Evolutionary conservation across 192 early-diverging fungal species (phyloP).

Genomic region (Obelidium mucronatum): DNA sequence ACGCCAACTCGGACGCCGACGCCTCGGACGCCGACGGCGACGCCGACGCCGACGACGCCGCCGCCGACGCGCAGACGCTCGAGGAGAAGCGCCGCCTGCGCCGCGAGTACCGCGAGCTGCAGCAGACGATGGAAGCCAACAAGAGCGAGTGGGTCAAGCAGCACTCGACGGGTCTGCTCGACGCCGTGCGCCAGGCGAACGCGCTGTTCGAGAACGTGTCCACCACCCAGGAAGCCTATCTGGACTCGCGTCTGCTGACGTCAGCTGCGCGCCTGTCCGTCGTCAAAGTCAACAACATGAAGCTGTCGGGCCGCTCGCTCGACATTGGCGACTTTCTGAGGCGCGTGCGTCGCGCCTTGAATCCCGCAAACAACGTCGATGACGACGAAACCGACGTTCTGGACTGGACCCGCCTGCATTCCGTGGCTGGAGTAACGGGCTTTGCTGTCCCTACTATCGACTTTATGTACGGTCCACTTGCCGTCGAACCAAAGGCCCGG

Average conservation of each 20-base stretch:
- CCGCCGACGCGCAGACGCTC: neutral
- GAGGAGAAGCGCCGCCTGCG: constrained; percentile 13
- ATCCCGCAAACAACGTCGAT: constrained; percentile 44
- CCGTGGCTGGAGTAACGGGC: constrained; percentile 58
- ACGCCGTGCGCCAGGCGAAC: constrained; percentile 16
- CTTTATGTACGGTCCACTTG: constrained; percentile 84
- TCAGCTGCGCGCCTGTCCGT: constrained; percentile 75
- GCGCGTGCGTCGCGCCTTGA: constrained; percentile 61
- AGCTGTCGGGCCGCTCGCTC: constrained; percentile 76
- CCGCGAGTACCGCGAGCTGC: constrained; percentile 24
- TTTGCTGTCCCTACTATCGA: constrained; percentile 71
- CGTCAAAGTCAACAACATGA: constrained; percentile 79
- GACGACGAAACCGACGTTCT: constrained; percentile 52
- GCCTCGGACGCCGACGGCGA: neutral
- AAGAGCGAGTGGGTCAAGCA: constrained; percentile 15
- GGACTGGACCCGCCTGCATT: constrained; percentile 71
- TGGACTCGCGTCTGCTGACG: constrained; percentile 87
- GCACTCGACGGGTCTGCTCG: constrained; percentile 9
- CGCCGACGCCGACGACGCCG: neutral
- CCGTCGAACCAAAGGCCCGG: constrained; percentile 62
- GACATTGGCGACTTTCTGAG: constrained; percentile 80
- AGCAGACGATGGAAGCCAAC: constrained; percentile 26
- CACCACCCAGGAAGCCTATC: constrained; percentile 83
- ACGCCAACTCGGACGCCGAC: neutral
- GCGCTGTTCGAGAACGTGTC: constrained; percentile 59